Conservation (phyloP, 2,329 filamentous ascomycete genomes). For the Xylariaceae sp. region DNA sequence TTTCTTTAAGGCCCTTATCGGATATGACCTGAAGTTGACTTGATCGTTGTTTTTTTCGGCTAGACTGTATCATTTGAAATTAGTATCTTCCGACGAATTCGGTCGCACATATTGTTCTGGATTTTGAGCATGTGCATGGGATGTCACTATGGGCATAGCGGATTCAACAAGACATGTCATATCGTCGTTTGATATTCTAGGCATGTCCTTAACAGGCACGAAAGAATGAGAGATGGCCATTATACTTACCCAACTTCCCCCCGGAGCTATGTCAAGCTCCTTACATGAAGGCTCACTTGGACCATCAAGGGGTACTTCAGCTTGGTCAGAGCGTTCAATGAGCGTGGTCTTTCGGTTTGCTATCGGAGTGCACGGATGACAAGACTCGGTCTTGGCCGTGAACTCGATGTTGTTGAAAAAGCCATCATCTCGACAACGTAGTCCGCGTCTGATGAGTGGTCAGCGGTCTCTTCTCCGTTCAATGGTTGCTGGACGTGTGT, state of each 20-base stretch:
- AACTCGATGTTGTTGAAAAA: slow-evolving; percentile 28
- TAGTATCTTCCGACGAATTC: not conserved
- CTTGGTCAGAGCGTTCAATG: slow-evolving; percentile 21
- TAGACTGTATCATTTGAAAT: slow-evolving; percentile 2
- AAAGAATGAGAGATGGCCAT: too few species aligned
- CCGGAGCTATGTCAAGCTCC: too few species aligned
- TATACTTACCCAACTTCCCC: too few species aligned
- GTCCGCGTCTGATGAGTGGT: slow-evolving; percentile 7
- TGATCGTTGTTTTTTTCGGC: not conserved
- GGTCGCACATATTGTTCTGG: too few species aligned
- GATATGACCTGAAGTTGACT: not conserved
- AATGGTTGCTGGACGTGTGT: too few species aligned
- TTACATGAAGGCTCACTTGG: not conserved
- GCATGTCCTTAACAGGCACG: too few species aligned
- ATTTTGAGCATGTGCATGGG: too few species aligned
- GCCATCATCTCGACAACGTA: slow-evolving; percentile 5
- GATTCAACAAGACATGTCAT: too few species aligned
- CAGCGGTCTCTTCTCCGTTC: too few species aligned
- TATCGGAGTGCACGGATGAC: slow-evolving; percentile 10
- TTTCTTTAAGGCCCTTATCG: not conserved
- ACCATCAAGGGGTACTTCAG: not conserved
- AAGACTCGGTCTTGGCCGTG: slow-evolving; percentile 11
- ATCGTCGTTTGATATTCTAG: too few species aligned
- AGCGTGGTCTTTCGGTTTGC: slow-evolving; percentile 27
- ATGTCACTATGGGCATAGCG: too few species aligned